Evolutionary conservation across 1,284 basidiomycete genomes (phyloP), one percentile per base, ranked within the genome.

Genomic region (Trichosporon asahii): DNA sequence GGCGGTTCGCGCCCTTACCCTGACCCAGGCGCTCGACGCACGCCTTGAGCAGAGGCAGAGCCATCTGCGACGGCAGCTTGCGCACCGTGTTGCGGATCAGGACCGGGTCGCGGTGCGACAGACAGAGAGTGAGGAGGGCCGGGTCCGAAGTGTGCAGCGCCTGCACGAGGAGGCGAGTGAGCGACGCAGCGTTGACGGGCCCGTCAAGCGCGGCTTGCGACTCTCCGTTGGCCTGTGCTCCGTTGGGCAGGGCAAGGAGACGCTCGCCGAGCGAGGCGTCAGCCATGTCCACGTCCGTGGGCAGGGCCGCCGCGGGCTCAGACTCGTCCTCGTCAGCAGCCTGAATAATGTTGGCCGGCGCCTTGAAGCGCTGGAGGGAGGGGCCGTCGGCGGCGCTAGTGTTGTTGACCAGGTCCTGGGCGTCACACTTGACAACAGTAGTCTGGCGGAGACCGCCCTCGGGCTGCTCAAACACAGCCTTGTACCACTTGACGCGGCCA

Each of bases 81-180:
- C 90, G 88, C 60, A 99, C 90, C 0, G 96, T 98, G 79, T 94
- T 93, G 67, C 90, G 88, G 75, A 99, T 93, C 55, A 99, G 85
- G 0, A 86, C 84, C 9, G 88, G 86, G 75, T 97, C 90, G 21
- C 93, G 92, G 84, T 98, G 94, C 21, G 84, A 82, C 35, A 99
- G 85, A 84, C 95, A 98, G 31, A 91, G 90, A 78, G 97, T 94
- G 69, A 99, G 85, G 49, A 99, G 85, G 6, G 90, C 89, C 0
- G 91, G 88, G 85, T 99, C 97, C 23, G 92, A 91, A 2, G 96
- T 98, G 82, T 99, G 96, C 63, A 99, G 85, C 0, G 97, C 96
- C 84, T 99, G 97, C 65, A 96, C 93, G 64, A 99, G 88, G 15
- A 96, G 95, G 66, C 95, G 91, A 27, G 96, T 94, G 67, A 99